These are phyloP conservation scores for Colletotrichum tofieldiae DNA, from an alignment of 2,329 filamentous ascomycete species.

Conservation along the genomic window DNA sequence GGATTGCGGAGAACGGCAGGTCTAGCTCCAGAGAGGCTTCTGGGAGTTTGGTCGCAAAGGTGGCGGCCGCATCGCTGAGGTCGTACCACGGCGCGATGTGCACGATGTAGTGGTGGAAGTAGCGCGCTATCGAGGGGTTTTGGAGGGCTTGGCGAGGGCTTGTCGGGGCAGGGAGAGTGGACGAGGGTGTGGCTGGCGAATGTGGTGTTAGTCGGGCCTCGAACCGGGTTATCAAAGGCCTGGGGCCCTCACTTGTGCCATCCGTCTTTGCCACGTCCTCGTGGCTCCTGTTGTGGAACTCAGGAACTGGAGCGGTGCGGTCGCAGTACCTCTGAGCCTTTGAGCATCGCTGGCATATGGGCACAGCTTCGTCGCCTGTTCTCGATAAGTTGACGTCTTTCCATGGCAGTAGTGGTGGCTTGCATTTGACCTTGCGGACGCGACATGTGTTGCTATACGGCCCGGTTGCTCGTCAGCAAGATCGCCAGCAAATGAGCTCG, in stretches of 20 bases:
- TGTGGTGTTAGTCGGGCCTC: background rate
- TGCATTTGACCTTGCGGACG: conserved; percentile 56
- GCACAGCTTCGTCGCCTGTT: conserved; percentile 52
- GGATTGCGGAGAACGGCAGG: conserved; percentile 60
- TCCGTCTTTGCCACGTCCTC: background rate
- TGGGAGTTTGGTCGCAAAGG: conserved; percentile 56
- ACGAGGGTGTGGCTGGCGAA: background rate
- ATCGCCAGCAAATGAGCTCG: too few species aligned
- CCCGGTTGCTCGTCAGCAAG: conserved; percentile 6
- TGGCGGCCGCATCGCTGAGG: conserved; percentile 56
- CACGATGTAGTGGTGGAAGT: conserved; percentile 59
- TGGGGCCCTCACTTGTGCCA: background rate
- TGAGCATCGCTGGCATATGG: conserved; percentile 53
- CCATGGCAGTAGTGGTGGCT: background rate
- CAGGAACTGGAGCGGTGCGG: conserved; percentile 46
- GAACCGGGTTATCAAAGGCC: too few species aligned
- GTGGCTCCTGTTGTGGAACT: background rate
- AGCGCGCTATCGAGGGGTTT: conserved; percentile 50
- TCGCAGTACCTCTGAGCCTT: conserved; percentile 54
- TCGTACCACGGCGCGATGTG: conserved; percentile 64
- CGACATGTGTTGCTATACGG: conserved; percentile 55
- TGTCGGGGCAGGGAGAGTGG: conserved; percentile 23
- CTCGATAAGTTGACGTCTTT: background rate
- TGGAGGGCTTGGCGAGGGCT: conserved; percentile 51
- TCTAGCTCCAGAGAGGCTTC: conserved; percentile 55